Conservation (phyloP, 202 grass and related monocot genomes). For the Carex arenaria region DNA sequence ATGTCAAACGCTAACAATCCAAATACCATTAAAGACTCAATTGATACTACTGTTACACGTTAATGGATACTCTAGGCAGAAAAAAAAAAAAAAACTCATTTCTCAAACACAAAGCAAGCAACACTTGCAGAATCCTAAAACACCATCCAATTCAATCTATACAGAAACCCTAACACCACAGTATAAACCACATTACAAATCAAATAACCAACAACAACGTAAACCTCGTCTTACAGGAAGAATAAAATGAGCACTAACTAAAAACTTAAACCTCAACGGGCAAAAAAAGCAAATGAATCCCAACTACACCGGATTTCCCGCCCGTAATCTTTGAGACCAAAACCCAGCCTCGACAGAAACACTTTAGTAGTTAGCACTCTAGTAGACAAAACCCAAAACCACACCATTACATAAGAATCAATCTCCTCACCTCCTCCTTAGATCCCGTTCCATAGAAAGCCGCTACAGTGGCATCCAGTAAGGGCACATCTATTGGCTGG, state of each 20-base stretch:
- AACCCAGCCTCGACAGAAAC: neutral
- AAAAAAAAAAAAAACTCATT: neutral
- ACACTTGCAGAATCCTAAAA: neutral
- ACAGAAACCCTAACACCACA: neutral
- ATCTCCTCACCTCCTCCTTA: conserved; percentile 78
- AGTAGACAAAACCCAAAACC: neutral
- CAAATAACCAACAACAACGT: neutral
- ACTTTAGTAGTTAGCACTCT: neutral
- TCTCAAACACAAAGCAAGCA: neutral
- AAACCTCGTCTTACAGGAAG: neutral
- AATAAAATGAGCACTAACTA: neutral
- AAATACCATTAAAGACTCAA: neutral
- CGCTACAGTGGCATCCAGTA: conserved; percentile 90
- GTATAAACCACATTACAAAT: neutral
- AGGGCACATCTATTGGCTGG: conserved; percentile 85
- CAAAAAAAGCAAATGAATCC: neutral
- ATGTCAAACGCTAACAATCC: neutral
- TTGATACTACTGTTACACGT: neutral
- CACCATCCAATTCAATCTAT: neutral
- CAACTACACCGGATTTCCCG: neutral
- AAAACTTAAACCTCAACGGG: neutral
- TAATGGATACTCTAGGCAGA: neutral
- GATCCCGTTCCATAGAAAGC: conserved; percentile 99
- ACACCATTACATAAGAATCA: conserved; percentile 1
- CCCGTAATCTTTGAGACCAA: conserved; percentile 30